Evolutionary conservation across 306 rosid species (phyloP), one percentile per base, ranked within the genome.

Genomic region (Prunus dulcis): DNA sequence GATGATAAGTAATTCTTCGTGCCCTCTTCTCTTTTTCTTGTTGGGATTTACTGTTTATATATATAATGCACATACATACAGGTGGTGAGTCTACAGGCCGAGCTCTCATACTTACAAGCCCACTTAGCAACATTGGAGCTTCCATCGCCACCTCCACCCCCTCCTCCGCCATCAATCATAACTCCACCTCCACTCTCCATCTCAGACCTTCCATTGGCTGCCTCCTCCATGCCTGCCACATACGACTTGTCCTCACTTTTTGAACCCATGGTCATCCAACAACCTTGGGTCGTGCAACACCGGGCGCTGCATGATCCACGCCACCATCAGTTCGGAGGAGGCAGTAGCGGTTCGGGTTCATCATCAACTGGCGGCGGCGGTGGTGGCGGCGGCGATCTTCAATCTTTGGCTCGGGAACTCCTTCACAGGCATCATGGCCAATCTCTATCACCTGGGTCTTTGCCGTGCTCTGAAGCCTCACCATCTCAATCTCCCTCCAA

Each of bases 1-100:
- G 11, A 52, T 11, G 30, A 38, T 38, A 38, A 41, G 46, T 66
- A 45, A n/a, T 5, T n/a, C 4, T 49, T 65, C 20, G 11, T 69
- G 12, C 8, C 9, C 53, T 27, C 2, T 34, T 12, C 19, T 14
- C 60, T 12, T 22, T 15, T 9, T 38, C 9, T 38, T 38, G 9
- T 7, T 38, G 43, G 43, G 43, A 49, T 50, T 74, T 62, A 34
- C 43, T 56, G 27, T 34, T 58, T 23, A 12, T 34, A 41, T 85
- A 14, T 56, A 60, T 7, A 38, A 38, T 38, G 43, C 43, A 7
- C 27, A 3, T 69, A 50, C 71, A 92, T 69, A 50, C 73, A 92
- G 97, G 93, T 94, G 74, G 89, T 89, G 78, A 92, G 65, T 83
- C 85, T 94, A 65, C 98, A 94, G 88, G 91, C 96, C 25, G 97